phyloP scores from a whole-genome alignment of 345 rosid genomes.

The Aquilaria yunnanensis region DNA sequence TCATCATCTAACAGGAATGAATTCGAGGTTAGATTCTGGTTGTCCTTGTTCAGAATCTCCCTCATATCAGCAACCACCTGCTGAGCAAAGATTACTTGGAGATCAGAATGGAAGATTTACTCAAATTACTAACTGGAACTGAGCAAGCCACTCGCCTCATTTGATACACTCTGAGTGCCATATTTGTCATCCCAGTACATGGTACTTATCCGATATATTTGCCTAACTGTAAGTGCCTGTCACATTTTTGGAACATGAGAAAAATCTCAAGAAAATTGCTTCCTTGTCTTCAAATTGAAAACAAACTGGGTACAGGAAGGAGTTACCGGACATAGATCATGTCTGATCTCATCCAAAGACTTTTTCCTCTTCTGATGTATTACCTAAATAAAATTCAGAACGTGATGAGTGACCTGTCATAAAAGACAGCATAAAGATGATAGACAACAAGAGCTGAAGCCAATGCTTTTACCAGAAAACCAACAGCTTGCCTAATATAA shows the following conservation, averaged over 20 bases:
- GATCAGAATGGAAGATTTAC: neutral
- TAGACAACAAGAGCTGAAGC: slow-evolving; percentile 11
- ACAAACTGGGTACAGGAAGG: too few relatives aligned
- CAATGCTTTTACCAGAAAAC: slow-evolving; percentile 65
- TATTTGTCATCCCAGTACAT: slow-evolving; percentile 99
- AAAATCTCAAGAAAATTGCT: too few relatives aligned
- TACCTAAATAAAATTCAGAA: slow-evolving; percentile 45
- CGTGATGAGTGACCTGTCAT: slow-evolving; percentile 7
- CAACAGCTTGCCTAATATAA: slow-evolving; percentile 97
- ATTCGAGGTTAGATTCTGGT: slow-evolving; percentile 68
- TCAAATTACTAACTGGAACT: neutral
- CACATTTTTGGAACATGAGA: too few relatives aligned
- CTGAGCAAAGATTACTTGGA: slow-evolving; percentile 9
- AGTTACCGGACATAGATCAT: slow-evolving; percentile 88
- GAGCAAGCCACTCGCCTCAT: slow-evolving; percentile 51
- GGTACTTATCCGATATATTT: slow-evolving; percentile 94
- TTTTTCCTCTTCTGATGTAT: slow-evolving; percentile 97
- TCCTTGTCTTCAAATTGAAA: too few relatives aligned
- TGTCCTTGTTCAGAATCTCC: slow-evolving; percentile 76
- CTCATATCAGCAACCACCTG: slow-evolving; percentile 93
- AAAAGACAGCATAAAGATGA: too few relatives aligned
- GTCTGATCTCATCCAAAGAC: slow-evolving; percentile 79
- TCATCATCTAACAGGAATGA: slow-evolving; percentile 95
- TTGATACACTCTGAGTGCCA: slow-evolving; percentile 95
- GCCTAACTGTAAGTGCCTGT: slow-evolving; percentile 87